Percentiles rank a stretch among this genome's conserved stretches.
Conservation (phyloP, 83 land plant species). For the Diphasiastrum complanatum region DNA sequence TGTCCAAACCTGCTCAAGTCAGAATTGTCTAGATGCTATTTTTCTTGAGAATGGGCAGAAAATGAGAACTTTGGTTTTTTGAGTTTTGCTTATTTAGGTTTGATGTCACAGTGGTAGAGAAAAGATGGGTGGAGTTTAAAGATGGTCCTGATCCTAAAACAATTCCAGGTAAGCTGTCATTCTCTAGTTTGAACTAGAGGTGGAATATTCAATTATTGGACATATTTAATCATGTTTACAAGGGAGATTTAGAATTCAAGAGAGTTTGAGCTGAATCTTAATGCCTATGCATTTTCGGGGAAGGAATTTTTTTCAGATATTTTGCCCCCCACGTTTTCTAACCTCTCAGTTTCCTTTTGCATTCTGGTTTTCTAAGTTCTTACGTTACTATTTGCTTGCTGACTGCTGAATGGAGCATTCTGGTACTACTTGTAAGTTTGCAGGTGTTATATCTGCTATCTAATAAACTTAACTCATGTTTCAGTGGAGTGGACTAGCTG, state of each 20-base stretch:
- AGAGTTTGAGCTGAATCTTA: too few species aligned
- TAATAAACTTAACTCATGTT: background rate
- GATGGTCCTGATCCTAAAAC: conserved; percentile 1
- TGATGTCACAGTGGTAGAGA: conserved; percentile 6
- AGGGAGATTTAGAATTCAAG: too few species aligned
- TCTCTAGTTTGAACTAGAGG: too few species aligned
- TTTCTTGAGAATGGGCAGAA: background rate
- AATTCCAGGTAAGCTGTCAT: conserved; percentile 17
- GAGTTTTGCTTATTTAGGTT: too few species aligned
- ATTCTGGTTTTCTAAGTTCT: too few species aligned
- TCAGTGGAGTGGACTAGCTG: conserved; percentile 30
- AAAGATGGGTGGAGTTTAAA: conserved; percentile 21
- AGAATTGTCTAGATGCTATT: too few species aligned
- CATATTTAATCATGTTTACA: too few species aligned
- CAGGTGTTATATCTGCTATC: background rate
- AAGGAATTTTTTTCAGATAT: background rate
- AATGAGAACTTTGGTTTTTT: background rate
- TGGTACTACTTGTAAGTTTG: background rate
- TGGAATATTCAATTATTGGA: too few species aligned
- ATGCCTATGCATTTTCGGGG: too few species aligned
- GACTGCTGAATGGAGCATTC: too few species aligned
- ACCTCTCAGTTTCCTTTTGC: background rate
- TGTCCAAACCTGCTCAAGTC: too few species aligned
- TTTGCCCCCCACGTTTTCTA: background rate
- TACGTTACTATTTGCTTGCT: too few species aligned